Percentiles rank a stretch among this genome's conserved stretches.
Conservation (phyloP, 495 filamentous ascomycete genomes). For the Paragyromitra xinjiangensis region DNA sequence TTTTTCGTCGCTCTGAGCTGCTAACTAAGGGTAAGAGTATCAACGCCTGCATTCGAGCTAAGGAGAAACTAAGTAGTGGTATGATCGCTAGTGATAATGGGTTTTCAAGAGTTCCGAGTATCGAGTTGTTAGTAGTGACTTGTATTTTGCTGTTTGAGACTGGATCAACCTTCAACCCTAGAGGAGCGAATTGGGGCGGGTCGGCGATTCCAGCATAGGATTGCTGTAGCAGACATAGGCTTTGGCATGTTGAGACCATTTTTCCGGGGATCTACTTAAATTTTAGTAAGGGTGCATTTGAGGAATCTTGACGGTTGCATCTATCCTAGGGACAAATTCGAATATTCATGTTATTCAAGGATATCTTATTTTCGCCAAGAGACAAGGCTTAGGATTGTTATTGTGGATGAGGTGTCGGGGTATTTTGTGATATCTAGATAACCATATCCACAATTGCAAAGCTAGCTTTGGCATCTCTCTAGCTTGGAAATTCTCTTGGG, state of each 20-base stretch:
- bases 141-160: conserved; percentile 7
- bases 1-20: not conserved
- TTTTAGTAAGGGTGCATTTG: not conserved
- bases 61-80: not conserved
- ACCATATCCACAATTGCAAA: not conserved
- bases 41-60: conserved; percentile 25
- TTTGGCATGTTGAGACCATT: not conserved
- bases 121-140: not conserved
- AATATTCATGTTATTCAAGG: not conserved
- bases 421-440: not conserved
- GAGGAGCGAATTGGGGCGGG: not conserved
- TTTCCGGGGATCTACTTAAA: conserved; percentile 14
- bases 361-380: not conserved
- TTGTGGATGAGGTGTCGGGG: not conserved
- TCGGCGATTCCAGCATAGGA: not conserved
- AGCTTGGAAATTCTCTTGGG: not conserved
- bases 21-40: conserved; percentile 9
- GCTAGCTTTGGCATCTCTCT: not conserved
- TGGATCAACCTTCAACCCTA: not conserved
- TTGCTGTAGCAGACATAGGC: conserved; percentile 10
- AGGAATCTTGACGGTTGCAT: not conserved
- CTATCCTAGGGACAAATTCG: not conserved
- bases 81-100: conserved; percentile 4
- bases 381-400: not conserved
- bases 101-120: not conserved